Conservation (phyloP, 495 filamentous ascomycete species). For the Xylaria acuta region DNA sequence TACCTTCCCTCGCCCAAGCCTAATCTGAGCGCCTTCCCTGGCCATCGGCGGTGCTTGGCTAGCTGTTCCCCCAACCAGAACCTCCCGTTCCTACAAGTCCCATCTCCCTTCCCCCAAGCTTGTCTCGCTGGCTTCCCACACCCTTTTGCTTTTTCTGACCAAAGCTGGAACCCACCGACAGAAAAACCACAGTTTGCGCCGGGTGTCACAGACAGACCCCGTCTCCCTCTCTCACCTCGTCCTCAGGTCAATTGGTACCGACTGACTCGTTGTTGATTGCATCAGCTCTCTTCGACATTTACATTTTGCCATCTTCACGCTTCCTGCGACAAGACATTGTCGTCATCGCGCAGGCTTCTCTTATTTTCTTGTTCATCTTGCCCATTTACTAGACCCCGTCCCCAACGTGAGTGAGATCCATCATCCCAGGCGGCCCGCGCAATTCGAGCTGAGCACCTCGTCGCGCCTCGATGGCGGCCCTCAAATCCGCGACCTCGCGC, state of each 20-base stretch:
- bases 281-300: slow-evolving; percentile 20
- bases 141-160: slow-evolving; percentile 25
- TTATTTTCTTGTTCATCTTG: slow-evolving; percentile 21
- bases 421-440: slow-evolving; percentile 36
- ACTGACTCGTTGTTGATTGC: slow-evolving; percentile 12
- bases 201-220: slow-evolving; percentile 30
- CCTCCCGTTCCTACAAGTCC: not conserved
- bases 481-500: slow-evolving; percentile 27
- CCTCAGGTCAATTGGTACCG: slow-evolving; percentile 1
- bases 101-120: slow-evolving; percentile 4
- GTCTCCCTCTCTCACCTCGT: slow-evolving; percentile 23
- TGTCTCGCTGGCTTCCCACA: slow-evolving; percentile 10
- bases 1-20: slow-evolving; percentile 10
- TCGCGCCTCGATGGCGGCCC: slow-evolving; percentile 29
- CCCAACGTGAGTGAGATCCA: slow-evolving; percentile 44
- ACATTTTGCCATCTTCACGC: slow-evolving; percentile 21
- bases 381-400: slow-evolving; percentile 27
- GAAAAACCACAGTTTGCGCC: slow-evolving; percentile 37
- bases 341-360: slow-evolving; percentile 17
- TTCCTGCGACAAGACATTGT: slow-evolving; percentile 15
- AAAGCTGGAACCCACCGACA: not conserved
- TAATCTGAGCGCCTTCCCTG: slow-evolving; percentile 3
- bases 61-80: slow-evolving; percentile 10
- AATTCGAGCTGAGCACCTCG: slow-evolving; percentile 28
- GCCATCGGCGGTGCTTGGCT: slow-evolving; percentile 1